Percentiles rank a stretch among this genome's conserved stretches.
Evolutionary conservation across 2,329 filamentous ascomycete genomes (phyloP).

Genomic region (Ophiostoma populinum): DNA sequence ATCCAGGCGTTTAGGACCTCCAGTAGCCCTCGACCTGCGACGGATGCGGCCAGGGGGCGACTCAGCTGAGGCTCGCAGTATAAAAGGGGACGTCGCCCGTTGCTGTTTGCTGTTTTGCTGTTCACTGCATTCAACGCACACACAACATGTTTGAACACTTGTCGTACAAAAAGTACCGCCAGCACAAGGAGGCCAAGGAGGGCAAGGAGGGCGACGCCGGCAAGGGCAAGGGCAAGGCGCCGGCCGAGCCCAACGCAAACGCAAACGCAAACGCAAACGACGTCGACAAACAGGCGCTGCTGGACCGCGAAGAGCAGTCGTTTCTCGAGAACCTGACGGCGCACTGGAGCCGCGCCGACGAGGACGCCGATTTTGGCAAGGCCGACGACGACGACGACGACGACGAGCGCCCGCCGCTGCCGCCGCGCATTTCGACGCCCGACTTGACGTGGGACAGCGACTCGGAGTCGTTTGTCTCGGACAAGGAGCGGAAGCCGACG

Average conservation of each 20-base stretch:
- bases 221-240: slow-evolving; percentile 15
- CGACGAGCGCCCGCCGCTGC: slow-evolving; percentile 33
- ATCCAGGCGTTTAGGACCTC: too few species aligned
- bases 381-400: slow-evolving; percentile 24
- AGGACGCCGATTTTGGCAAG: slow-evolving; percentile 6
- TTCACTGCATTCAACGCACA: too few species aligned
- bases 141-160: slow-evolving; percentile 1
- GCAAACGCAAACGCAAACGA: background rate
- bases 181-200: slow-evolving; percentile 34
- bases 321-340: slow-evolving; percentile 38
- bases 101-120: too few species aligned
- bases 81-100: too few species aligned
- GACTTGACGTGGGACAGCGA: slow-evolving; percentile 32
- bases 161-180: slow-evolving; percentile 13
- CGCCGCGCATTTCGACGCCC: slow-evolving; percentile 32
- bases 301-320: slow-evolving; percentile 37
- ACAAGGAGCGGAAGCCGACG: slow-evolving; percentile 4
- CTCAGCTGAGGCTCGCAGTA: too few species aligned
- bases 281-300: slow-evolving; percentile 17
- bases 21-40: too few species aligned
- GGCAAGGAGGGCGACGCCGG: slow-evolving; percentile 12
- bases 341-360: slow-evolving; percentile 6
- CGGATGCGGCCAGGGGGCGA: too few species aligned
- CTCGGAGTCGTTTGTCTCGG: slow-evolving; percentile 18
- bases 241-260: slow-evolving; percentile 9